A percentile compares a stretch with the other conserved stretches of the same genome.
phyloP scores from a whole-genome alignment of 768 basidiomycete species.

The Podaxis rugospora region DNA sequence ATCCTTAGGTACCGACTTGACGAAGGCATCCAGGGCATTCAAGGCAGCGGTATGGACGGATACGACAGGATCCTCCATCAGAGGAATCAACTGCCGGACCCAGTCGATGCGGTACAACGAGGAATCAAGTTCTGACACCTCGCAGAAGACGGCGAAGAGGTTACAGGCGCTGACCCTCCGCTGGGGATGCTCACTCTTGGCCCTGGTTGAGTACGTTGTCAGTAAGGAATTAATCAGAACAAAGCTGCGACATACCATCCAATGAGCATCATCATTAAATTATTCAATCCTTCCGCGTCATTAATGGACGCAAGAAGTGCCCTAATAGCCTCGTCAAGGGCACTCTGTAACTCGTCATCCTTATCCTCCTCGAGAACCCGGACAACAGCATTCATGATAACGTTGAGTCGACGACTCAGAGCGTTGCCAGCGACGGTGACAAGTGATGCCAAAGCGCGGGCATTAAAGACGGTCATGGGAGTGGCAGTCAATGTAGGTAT shows the following conservation, averaged over 20 bases:
- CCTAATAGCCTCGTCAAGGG: constrained; percentile 70
- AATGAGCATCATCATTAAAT: constrained; percentile 82
- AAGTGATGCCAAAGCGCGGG: constrained; percentile 82
- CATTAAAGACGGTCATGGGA: constrained; percentile 95
- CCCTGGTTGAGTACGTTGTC: constrained; percentile 42
- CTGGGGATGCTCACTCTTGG: constrained; percentile 64
- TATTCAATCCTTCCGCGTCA: constrained; percentile 87
- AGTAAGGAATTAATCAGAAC: neutral
- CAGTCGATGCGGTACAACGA: constrained; percentile 90
- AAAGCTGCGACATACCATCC: constrained; percentile 61
- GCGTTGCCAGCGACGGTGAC: constrained; percentile 93
- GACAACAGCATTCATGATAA: constrained; percentile 76
- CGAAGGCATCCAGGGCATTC: constrained; percentile 78
- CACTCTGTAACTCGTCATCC: constrained; percentile 65
- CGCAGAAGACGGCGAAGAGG: constrained; percentile 79
- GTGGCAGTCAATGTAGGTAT: constrained; percentile 88
- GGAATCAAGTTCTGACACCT: constrained; percentile 75
- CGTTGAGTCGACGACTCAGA: constrained; percentile 75
- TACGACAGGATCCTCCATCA: constrained; percentile 75
- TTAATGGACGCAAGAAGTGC: constrained; percentile 75
- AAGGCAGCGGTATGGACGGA: constrained; percentile 80
- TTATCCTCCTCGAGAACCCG: constrained; percentile 66
- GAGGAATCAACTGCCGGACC: constrained; percentile 83
- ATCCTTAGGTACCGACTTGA: constrained; percentile 89
- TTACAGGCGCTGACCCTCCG: constrained; percentile 78